phyloP scores from a whole-genome alignment of 768 basidiomycete genomes.

The Boletus subcaerulescens region DNA sequence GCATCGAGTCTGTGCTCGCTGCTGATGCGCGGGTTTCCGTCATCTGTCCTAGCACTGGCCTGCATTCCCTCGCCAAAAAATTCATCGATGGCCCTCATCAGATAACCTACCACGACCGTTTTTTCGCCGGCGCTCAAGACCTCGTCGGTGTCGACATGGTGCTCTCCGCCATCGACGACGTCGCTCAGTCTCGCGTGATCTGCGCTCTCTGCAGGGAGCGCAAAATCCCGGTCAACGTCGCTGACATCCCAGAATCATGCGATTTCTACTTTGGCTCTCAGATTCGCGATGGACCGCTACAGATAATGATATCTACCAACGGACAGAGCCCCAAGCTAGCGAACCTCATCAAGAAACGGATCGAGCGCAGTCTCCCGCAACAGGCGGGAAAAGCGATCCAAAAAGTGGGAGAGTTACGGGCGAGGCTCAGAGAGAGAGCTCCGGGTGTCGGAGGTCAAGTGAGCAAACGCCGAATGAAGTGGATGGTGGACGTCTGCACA shows the following conservation, averaged over 20 bases:
- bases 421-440: slow-evolving; percentile 70
- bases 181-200: slow-evolving; percentile 67
- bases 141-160: slow-evolving; percentile 78
- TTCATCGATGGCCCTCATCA: slow-evolving; percentile 44
- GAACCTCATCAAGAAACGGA: slow-evolving; percentile 67
- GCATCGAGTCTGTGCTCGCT: slow-evolving; percentile 80
- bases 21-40: slow-evolving; percentile 79
- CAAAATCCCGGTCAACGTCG: slow-evolving; percentile 89
- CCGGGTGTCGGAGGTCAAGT: slow-evolving; percentile 79
- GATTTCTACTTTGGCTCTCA: slow-evolving; percentile 99
- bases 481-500: slow-evolving; percentile 89
- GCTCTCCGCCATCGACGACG: slow-evolving; percentile 89
- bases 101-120: slow-evolving; percentile 70
- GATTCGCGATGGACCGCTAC: slow-evolving; percentile 84
- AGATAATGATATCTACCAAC: slow-evolving; percentile 95
- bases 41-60: slow-evolving; percentile 65
- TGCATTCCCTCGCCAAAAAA: slow-evolving; percentile 56
- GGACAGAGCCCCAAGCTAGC: slow-evolving; percentile 92
- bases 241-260: slow-evolving; percentile 92
- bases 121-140: slow-evolving; percentile 63
- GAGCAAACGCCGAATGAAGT: slow-evolving; percentile 81
- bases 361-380: slow-evolving; percentile 68
- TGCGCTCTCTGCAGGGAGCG: slow-evolving; percentile 61
- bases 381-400: slow-evolving; percentile 75
- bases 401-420: slow-evolving; percentile 73